phyloP scores from a whole-genome alignment of 2,329 filamentous ascomycete genomes.

The Metarhizium sp. region DNA sequence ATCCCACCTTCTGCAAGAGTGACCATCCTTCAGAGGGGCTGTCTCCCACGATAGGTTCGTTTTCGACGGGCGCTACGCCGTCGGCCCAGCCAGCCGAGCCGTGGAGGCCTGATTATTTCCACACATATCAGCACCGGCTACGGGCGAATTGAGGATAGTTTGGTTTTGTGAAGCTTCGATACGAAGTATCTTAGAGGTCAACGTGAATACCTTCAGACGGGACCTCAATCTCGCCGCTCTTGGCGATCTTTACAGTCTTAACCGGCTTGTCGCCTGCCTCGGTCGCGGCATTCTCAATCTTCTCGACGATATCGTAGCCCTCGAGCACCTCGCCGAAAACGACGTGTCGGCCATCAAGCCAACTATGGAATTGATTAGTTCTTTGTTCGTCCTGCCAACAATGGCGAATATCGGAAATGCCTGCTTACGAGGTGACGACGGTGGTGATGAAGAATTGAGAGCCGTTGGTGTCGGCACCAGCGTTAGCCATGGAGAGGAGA shows the following conservation, averaged over 20 bases:
- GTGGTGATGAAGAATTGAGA: conserved; percentile 91
- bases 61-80: conserved; percentile 8
- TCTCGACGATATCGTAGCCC: conserved; percentile 71
- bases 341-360: conserved; percentile 78
- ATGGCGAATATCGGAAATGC: neutral
- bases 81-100: conserved; percentile 14
- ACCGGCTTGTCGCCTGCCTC: conserved; percentile 57
- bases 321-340: conserved; percentile 85
- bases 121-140: conserved; percentile 26
- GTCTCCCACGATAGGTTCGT: conserved; percentile 1
- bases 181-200: conserved; percentile 56
- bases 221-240: conserved; percentile 76
- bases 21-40: conserved; percentile 16
- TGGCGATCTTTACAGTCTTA: conserved; percentile 63
- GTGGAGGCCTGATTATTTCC: conserved; percentile 18
- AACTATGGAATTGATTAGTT: conserved; percentile 32
- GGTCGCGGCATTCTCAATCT: conserved; percentile 67
- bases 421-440: conserved; percentile 59
- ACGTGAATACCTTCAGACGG: conserved; percentile 87
- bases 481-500: conserved; percentile 77
- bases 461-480: conserved; percentile 77
- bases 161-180: conserved; percentile 8
- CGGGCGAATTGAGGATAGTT: conserved; percentile 9
- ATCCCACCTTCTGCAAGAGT: conserved; percentile 38
- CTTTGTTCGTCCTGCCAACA: neutral